Evolutionary conservation across 257 asterid genomes (phyloP).

Genomic region (Solanum commersonii): DNA sequence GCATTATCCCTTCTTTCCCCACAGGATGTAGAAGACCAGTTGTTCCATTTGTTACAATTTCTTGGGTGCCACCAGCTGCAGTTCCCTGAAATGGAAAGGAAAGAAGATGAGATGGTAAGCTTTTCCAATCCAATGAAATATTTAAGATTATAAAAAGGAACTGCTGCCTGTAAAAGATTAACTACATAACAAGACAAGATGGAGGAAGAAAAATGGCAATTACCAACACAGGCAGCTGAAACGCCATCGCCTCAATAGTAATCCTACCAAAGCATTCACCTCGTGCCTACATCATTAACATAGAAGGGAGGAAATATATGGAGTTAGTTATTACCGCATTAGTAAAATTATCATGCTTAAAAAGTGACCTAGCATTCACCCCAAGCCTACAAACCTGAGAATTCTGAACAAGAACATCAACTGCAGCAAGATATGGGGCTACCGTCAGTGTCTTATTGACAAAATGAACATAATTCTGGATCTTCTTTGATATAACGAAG

Average conservation of each 20-base stretch:
- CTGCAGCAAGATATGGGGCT: slow-evolving; percentile 86
- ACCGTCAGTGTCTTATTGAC: slow-evolving; percentile 87
- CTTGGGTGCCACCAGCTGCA: slow-evolving; percentile 94
- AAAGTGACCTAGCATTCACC: neutral
- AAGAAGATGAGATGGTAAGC: neutral
- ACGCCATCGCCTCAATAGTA: slow-evolving; percentile 99
- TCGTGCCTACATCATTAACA: slow-evolving; percentile 48
- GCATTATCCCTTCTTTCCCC: slow-evolving; percentile 81
- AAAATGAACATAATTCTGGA: slow-evolving; percentile 63
- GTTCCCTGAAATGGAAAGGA: slow-evolving; percentile 56
- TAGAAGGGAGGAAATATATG: neutral
- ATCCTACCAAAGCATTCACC: slow-evolving; percentile 99
- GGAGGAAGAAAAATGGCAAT: slow-evolving; percentile 4
- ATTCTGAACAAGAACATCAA: slow-evolving; percentile 89
- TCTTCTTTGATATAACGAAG: slow-evolving; percentile 56
- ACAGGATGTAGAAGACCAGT: slow-evolving; percentile 87
- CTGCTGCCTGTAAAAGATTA: neutral
- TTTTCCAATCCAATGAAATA: neutral
- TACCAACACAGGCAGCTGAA: slow-evolving; percentile 92
- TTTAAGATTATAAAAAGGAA: neutral
- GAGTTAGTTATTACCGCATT: neutral
- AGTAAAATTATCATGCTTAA: neutral
- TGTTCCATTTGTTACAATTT: slow-evolving; percentile 72
- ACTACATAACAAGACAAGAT: neutral
- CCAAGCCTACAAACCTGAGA: slow-evolving; percentile 59